Percentiles rank a stretch among this genome's conserved stretches.
These are phyloP conservation scores for Talaromyces stipitatus DNA, from an alignment of 495 filamentous ascomycete species.

Conservation along the genomic window DNA sequence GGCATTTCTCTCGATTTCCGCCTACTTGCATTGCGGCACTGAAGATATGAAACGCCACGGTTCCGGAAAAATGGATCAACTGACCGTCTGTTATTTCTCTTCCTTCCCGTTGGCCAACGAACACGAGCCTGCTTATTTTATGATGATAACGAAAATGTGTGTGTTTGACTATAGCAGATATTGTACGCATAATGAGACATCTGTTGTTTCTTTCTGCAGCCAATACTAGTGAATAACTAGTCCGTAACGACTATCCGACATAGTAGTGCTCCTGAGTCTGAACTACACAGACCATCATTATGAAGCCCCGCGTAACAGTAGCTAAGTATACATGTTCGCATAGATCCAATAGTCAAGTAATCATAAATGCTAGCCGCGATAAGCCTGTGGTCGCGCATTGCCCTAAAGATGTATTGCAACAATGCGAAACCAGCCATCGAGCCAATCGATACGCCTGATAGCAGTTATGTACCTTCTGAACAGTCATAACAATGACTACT, in stretches of 20 bases:
- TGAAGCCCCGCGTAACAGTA: too few species aligned
- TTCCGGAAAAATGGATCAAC: background rate
- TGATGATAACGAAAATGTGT: conserved; percentile 1
- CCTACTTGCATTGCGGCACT: background rate
- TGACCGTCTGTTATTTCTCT: background rate
- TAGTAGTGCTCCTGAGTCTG: background rate
- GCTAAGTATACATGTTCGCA: too few species aligned
- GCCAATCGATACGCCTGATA: background rate
- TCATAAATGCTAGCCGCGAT: background rate
- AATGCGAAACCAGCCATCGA: background rate
- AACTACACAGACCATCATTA: background rate
- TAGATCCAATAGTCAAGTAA: background rate
- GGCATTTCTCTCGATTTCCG: background rate
- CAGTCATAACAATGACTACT: background rate
- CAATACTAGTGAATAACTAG: background rate
- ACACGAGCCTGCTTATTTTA: background rate
- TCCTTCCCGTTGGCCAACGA: conserved; percentile 11
- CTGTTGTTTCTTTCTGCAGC: background rate
- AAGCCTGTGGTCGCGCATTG: background rate
- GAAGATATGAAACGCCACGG: background rate
- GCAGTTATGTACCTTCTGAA: background rate
- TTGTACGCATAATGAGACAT: background rate
- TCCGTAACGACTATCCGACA: too few species aligned
- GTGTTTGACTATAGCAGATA: conserved; percentile 4
- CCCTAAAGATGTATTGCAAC: background rate